Evolutionary conservation across 768 basidiomycete genomes (phyloP), one percentile per base, ranked within the genome.

Genomic region (Trametes meyenii): DNA sequence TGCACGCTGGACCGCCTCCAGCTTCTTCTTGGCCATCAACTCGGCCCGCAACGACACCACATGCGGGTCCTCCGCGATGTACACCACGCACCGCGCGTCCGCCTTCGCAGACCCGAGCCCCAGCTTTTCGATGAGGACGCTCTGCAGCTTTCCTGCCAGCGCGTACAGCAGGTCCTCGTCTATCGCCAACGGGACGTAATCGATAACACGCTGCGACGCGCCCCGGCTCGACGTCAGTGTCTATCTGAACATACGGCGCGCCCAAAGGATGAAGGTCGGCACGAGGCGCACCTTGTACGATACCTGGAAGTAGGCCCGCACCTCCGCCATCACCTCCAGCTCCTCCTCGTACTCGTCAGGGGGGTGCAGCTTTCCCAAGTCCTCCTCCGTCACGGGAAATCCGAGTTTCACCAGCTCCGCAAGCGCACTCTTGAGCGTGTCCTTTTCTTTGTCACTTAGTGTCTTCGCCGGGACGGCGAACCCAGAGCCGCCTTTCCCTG

Each of bases 271-370:
- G 29, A 33, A n/a, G 3, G 11, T 16, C 16, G 42, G 19, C 54
- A n/a, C 3, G 12, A 13, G 21, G 58, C 62, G 13, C 66, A 89
- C 89, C 89, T 81, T 68, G 56, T 68, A 68, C 23, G 67, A 46
- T 3, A 68, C 65, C 51, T 89, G 85, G 69, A 90, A 90, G 61
- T 90, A 90, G 0, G 86, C 88, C 5, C 86, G 76, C 3, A 89
- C 86, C 50, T 85, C 82, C 0, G 87, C 86, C 88, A 90, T 90
- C 64, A 90, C 85, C 8, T 69, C 67, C 5, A 89, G 63, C 0
- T 85, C 85, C 0, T 81, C 75, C 40, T 84, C 84, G 79, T 79
- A 82, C 2, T 71, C 72, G 55, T 88, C 86, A 0, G 75, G 55
- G 0, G 81, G 79, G 10, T 85, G 73, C 0, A 89, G 67, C 63